phyloP scores from a whole-genome alignment of 495 filamentous ascomycete species.

The Aspergillus hancockii region DNA sequence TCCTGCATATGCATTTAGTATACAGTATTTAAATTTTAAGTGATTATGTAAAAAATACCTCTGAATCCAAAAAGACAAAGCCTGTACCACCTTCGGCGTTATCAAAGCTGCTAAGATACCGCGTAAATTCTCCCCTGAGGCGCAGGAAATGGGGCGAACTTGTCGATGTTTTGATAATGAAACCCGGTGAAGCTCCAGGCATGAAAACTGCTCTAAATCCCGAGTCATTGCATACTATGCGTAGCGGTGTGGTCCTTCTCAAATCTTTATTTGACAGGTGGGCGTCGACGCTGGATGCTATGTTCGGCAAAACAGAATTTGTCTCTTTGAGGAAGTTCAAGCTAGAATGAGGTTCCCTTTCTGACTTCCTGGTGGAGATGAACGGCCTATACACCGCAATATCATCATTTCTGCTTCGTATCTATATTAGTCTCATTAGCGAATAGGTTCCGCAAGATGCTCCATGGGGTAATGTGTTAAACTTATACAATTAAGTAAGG shows the following conservation, averaged over 20 bases:
- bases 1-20: slow-evolving; percentile 44
- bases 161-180: slow-evolving; percentile 75
- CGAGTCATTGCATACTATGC: slow-evolving; percentile 62
- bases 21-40: not conserved
- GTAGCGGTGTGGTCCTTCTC: slow-evolving; percentile 53
- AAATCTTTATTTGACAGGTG: slow-evolving; percentile 40
- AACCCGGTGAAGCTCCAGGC: slow-evolving; percentile 73
- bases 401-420: slow-evolving; percentile 78
- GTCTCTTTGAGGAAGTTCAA: slow-evolving; percentile 77
- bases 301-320: slow-evolving; percentile 60
- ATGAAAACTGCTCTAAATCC: slow-evolving; percentile 81
- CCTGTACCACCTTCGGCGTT: slow-evolving; percentile 70
- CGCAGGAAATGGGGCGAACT: slow-evolving; percentile 72
- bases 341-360: slow-evolving; percentile 31
- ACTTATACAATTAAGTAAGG: slow-evolving; percentile 77
- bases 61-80: slow-evolving; percentile 74
- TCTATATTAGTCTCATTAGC: slow-evolving; percentile 41
- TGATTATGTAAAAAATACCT: slow-evolving; percentile 30
- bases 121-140: slow-evolving; percentile 62
- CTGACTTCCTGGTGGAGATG: slow-evolving; percentile 35
- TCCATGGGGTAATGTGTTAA: not conserved
- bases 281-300: slow-evolving; percentile 37
- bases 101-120: slow-evolving; percentile 70
- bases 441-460: slow-evolving; percentile 12
- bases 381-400: slow-evolving; percentile 86